These are phyloP conservation scores for Conringia planisiliqua DNA, from an alignment of 345 rosid genomes.

Conservation along the genomic window DNA sequence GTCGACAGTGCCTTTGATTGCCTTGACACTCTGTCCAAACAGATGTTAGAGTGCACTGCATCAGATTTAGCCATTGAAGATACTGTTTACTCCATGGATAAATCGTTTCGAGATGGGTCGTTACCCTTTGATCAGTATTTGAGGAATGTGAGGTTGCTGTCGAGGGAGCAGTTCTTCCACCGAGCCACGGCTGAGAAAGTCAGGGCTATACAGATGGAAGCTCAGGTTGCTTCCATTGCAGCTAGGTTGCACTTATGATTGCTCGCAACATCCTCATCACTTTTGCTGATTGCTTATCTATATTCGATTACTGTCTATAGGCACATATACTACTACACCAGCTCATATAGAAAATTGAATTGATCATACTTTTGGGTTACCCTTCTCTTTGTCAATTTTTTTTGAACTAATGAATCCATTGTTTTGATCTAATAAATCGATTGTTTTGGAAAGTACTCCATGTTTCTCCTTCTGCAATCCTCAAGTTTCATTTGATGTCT, in stretches of 20 bases:
- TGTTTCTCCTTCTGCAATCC: not conserved
- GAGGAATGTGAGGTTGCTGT: constrained; percentile 83
- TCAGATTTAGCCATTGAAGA: constrained; percentile 89
- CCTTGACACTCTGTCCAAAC: constrained; percentile 54
- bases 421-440: not conserved
- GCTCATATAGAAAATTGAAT: not conserved
- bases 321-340: not conserved
- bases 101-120: constrained; percentile 62
- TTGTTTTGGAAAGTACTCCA: not conserved
- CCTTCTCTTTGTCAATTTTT: not conserved
- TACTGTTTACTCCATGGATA: constrained; percentile 68
- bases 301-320: not conserved
- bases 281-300: not conserved
- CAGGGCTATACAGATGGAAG: constrained; percentile 79
- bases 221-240: constrained; percentile 83
- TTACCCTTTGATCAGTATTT: constrained; percentile 78
- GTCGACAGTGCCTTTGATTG: constrained; percentile 63
- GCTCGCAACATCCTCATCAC: not conserved
- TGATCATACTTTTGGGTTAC: not conserved
- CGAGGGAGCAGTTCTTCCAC: constrained; percentile 89
- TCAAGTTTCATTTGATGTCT: not conserved
- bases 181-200: constrained; percentile 77
- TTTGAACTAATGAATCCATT: not conserved
- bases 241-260: constrained; percentile 42
- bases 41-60: constrained; percentile 74